Percentiles rank a stretch among this genome's conserved stretches.
These are phyloP conservation scores for Globisporangium cederbergense DNA, from an alignment of 352 stramenopile genomes.

Conservation along the genomic window DNA sequence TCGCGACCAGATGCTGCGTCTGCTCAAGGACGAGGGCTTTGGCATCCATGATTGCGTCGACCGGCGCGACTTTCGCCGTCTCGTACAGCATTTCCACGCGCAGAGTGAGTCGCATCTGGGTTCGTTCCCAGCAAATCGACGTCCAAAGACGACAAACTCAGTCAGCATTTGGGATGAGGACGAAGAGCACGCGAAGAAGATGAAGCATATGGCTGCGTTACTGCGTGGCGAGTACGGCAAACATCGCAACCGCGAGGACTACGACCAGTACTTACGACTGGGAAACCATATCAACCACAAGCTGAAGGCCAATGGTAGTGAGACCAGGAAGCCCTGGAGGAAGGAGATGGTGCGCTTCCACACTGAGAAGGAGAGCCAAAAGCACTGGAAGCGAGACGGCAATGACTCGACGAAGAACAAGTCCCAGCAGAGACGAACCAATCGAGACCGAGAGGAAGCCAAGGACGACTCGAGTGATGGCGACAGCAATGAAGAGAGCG, in stretches of 20 bases:
- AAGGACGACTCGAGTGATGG: conserved; percentile 11
- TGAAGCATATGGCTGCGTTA: conserved; percentile 17
- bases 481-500: background rate
- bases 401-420: background rate
- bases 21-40: conserved; percentile 48
- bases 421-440: background rate
- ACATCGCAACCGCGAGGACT: conserved; percentile 36
- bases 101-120: conserved; percentile 17
- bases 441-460: background rate
- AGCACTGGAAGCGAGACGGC: background rate
- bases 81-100: conserved; percentile 40
- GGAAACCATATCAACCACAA: conserved; percentile 8
- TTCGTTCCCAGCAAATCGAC: conserved; percentile 4
- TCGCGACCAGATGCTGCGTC: conserved; percentile 56
- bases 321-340: conserved; percentile 1
- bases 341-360: conserved; percentile 13
- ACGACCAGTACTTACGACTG: conserved; percentile 40
- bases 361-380: conserved; percentile 1
- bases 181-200: conserved; percentile 14
- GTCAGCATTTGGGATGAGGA: conserved; percentile 10
- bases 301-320: background rate
- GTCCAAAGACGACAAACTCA: background rate
- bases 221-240: conserved; percentile 26
- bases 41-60: conserved; percentile 31
- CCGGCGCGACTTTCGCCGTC: conserved; percentile 28